phyloP scores from a whole-genome alignment of 768 basidiomycete genomes.

The Lepiota venenata region DNA sequence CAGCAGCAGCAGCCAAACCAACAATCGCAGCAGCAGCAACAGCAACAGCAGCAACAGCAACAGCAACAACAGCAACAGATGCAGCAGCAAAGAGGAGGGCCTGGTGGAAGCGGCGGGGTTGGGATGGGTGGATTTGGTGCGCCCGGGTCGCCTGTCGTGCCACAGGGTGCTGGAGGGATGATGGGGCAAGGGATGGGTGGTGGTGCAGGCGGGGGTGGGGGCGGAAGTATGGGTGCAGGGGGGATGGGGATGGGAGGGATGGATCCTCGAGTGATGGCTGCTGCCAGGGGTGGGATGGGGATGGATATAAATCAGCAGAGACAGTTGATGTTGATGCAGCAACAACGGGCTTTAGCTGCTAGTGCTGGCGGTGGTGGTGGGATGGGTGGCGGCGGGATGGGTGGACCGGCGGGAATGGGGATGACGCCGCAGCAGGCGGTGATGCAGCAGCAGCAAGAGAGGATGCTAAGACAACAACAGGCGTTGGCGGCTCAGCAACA shows the following conservation, averaged over 20 bases:
- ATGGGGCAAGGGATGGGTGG: slow-evolving; percentile 5
- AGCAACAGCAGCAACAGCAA: slow-evolving; percentile 18
- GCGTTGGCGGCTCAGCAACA: slow-evolving; percentile 30
- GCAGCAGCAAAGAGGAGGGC: slow-evolving; percentile 10
- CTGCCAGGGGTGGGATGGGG: slow-evolving; percentile 16
- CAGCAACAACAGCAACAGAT: slow-evolving; percentile 22
- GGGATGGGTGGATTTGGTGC: slow-evolving; percentile 19
- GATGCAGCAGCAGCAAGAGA: slow-evolving; percentile 33
- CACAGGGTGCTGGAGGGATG: slow-evolving; percentile 8
- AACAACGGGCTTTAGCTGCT: slow-evolving; percentile 13
- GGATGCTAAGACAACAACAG: slow-evolving; percentile 36
- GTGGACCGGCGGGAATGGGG: slow-evolving; percentile 14
- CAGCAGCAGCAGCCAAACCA: slow-evolving; percentile 18
- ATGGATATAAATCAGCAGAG: slow-evolving; percentile 31
- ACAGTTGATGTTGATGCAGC: slow-evolving; percentile 18
- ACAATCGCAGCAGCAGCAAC: slow-evolving; percentile 22
- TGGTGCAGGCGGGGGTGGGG: slow-evolving; percentile 19
- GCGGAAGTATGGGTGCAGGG: slow-evolving; percentile 17
- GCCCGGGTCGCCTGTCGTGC: slow-evolving; percentile 9
- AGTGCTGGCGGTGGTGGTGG: slow-evolving; percentile 11
- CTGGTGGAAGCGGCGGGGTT: slow-evolving; percentile 20
- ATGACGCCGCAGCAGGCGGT: slow-evolving; percentile 22
- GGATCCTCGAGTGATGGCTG: slow-evolving; percentile 20
- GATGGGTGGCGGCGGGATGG: no score
- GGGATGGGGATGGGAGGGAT: slow-evolving; percentile 14